Conservation (phyloP, 345 rosid species). For the Lenwebbia sp. region DNA sequence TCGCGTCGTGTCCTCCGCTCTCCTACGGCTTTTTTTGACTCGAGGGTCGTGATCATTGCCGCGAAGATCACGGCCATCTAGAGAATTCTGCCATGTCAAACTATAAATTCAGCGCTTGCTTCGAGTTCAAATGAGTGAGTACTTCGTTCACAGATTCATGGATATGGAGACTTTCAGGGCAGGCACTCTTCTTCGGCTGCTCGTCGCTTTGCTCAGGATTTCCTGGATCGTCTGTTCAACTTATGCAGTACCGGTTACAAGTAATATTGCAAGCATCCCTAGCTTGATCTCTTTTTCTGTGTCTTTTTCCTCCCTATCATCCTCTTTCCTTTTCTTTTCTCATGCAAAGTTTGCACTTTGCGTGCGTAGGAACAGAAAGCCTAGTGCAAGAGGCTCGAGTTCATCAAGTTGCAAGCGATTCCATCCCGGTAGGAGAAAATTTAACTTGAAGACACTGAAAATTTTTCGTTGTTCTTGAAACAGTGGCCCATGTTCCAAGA, state of each 20-base stretch:
- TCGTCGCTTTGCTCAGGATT: constrained; percentile 19
- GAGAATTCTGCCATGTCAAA: neutral
- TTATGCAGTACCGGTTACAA: constrained; percentile 28
- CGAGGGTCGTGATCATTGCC: neutral
- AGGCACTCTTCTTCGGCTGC: constrained; percentile 14
- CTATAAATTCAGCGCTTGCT: neutral
- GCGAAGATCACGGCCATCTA: neutral
- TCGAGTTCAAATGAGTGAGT: neutral
- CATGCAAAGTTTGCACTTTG: neutral
- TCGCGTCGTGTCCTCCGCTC: neutral
- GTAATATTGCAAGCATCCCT: constrained; percentile 11
- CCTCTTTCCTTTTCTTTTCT: neutral
- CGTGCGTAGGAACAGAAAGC: constrained; percentile 27
- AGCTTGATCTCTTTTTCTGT: neutral
- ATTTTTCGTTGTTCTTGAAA: neutral
- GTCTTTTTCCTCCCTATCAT: neutral
- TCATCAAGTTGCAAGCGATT: constrained; percentile 2
- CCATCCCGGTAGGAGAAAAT: neutral
- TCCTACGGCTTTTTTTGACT: neutral
- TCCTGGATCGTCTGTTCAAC: constrained; percentile 14
- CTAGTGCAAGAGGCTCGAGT: constrained; percentile 18
- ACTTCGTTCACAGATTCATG: neutral
- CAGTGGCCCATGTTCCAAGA: neutral
- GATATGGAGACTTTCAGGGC: constrained; percentile 1
- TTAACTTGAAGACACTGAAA: neutral